Conservation (phyloP, 2,329 filamentous ascomycete genomes). For the Paraphoma chrysanthemicola region DNA sequence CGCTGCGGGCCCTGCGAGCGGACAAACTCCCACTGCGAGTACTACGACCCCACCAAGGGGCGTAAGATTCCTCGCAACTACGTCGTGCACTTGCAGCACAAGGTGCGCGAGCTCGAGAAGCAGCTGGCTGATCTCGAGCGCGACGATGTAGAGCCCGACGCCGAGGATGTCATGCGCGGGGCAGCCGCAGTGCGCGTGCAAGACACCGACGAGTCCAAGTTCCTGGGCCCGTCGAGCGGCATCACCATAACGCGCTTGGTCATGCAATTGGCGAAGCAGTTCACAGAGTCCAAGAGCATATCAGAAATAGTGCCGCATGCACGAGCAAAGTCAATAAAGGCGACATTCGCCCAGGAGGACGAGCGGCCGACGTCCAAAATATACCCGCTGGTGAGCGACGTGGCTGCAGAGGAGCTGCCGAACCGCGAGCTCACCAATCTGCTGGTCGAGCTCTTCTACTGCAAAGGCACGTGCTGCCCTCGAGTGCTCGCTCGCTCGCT, state of each 20-base stretch:
- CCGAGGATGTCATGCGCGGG: constrained; percentile 85
- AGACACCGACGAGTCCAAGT: constrained; percentile 87
- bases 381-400: constrained; percentile 87
- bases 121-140: constrained; percentile 81
- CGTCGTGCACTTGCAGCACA: constrained; percentile 89
- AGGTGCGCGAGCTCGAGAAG: constrained; percentile 79
- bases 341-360: constrained; percentile 71
- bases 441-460: constrained; percentile 83
- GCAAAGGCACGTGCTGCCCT: constrained; percentile 67
- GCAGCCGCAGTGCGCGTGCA: constrained; percentile 85
- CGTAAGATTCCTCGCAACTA: constrained; percentile 88
- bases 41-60: constrained; percentile 88
- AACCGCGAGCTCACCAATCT: constrained; percentile 76
- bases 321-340: constrained; percentile 70
- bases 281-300: constrained; percentile 88
- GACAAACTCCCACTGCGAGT: constrained; percentile 90
- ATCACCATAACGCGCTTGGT: constrained; percentile 94
- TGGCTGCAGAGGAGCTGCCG: constrained; percentile 78
- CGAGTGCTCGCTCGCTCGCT: neutral
- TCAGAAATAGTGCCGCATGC: constrained; percentile 87
- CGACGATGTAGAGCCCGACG: constrained; percentile 72
- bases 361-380: constrained; percentile 75
- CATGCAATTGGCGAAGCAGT: constrained; percentile 95
- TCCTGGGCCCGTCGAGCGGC: constrained; percentile 90
- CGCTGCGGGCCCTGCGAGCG: constrained; percentile 92